A percentile compares a stretch with the other conserved stretches of the same genome.
Evolutionary conservation across 306 rosid genomes (phyloP).

Genomic region (Trifolium pratense): DNA sequence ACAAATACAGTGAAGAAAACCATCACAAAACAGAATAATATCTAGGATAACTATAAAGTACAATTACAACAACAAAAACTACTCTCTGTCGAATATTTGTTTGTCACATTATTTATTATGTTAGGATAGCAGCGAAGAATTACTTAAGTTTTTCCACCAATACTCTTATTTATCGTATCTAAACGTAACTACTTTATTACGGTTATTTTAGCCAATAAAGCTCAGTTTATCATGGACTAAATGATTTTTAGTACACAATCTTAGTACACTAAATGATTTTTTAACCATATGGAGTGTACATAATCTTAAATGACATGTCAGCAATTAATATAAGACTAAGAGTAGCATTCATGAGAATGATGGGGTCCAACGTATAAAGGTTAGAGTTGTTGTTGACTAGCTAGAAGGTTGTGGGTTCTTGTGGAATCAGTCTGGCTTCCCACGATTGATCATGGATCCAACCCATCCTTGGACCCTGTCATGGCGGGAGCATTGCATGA

Average conservation of each 20-base stretch:
- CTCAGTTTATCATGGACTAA: neutral
- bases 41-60: conserved; percentile 4
- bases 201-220: neutral
- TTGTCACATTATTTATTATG: neutral
- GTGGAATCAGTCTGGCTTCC: conserved; percentile 5
- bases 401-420: neutral
- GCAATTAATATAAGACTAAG: neutral
- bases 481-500: neutral
- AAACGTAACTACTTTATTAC: neutral
- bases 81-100: neutral
- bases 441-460: neutral
- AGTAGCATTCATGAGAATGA: conserved; percentile 7
- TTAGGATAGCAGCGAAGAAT: neutral
- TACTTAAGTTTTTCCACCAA: neutral
- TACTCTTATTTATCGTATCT: neutral
- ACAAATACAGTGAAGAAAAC: conserved; percentile 22
- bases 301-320: neutral
- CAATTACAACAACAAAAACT: neutral
- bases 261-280: neutral
- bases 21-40: conserved; percentile 30
- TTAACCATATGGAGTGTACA: neutral
- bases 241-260: no score
- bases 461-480: neutral
- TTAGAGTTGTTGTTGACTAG: neutral
- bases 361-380: neutral